phyloP scores from a whole-genome alignment of 2,329 filamentous ascomycete genomes.

The Hypoxylon sp. region DNA sequence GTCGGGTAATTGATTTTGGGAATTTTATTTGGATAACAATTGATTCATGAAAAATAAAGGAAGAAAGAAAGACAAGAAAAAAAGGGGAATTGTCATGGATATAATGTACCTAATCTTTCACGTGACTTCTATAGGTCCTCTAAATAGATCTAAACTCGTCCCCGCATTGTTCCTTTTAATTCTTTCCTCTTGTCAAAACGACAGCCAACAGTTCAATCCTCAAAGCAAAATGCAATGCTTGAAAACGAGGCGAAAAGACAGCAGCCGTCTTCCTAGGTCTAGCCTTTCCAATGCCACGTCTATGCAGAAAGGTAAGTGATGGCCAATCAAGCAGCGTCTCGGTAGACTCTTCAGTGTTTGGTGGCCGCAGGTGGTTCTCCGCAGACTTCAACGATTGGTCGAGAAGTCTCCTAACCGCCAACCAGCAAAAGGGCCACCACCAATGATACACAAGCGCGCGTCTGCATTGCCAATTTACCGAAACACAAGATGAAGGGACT shows the following conservation, averaged over 20 bases:
- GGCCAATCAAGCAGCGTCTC: constrained; percentile 20
- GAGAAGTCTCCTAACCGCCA: constrained; percentile 26
- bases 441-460: constrained; percentile 43
- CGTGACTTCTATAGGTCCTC: too few species aligned
- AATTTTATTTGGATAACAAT: too few species aligned
- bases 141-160: too few species aligned
- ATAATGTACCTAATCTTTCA: too few species aligned
- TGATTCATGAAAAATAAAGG: too few species aligned
- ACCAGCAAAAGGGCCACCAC: constrained; percentile 20
- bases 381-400: constrained; percentile 37
- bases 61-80: too few species aligned
- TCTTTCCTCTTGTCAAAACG: not conserved
- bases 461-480: constrained; percentile 27
- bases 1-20: too few species aligned
- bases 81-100: too few species aligned
- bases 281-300: constrained; percentile 6
- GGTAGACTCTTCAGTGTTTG: constrained; percentile 16
- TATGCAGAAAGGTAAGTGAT: constrained; percentile 2
- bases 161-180: not conserved
- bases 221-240: not conserved
- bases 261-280: not conserved
- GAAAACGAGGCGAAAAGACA: constrained; percentile 7
- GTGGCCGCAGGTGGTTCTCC: constrained; percentile 34
- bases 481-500: constrained; percentile 34
- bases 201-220: not conserved